Base-by-base conservation (phyloP, 1,284 basidiomycete species). In the Bondarzewia mesenterica region DNA sequence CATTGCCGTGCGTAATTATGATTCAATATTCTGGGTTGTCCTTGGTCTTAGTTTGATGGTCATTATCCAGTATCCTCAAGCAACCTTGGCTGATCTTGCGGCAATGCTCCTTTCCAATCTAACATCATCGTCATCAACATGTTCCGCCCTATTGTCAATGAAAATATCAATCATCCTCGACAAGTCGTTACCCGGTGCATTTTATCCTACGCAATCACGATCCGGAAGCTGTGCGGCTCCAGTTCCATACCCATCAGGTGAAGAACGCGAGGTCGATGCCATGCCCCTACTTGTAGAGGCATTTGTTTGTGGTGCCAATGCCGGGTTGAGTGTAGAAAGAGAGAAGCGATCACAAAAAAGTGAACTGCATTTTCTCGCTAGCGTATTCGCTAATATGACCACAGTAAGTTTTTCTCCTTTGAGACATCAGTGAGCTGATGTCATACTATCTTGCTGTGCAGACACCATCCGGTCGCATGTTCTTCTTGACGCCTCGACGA, bases 41-140 rank as follows among this genome's bases (percentile, higher is more conserved):
- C n/a, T n/a, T n/a, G n/a, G n/a, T n/a, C n/a, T n/a, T n/a, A 35
- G 38, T 16, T 52, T 7, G 32, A 25, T 43, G 26, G 32, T 8
- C 10, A 29, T 26, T n/a, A 15, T 16, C 5, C 57, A 96, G 93
- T 88, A 95, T 66, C 85, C 89, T 5, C 80, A 88, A 53, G 86
- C 94, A 4, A 81, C 90, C 47, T 82, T 97, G 16, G 92, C 93
- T 26, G 95, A 98, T 69, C 79, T 98, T 8, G 93, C 93, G 1
- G 83, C 91, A 26, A 99, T 99, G 96, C 76, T 99, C 1, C 77
- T 99, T 5, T 97, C 94, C 16, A 99, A 99, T 67, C 72, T 98
- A 39, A 92, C 93, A 14, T 80, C 89, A 12, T 82, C 90, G 46
- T 75, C 90, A 4, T 69, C 77, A 0, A 77, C 89, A 44, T 85